Percentiles rank a stretch among this genome's conserved stretches.
phyloP scores from a whole-genome alignment of 2,329 filamentous ascomycete genomes.

The Stagonosporopsis chrysanthemi region DNA sequence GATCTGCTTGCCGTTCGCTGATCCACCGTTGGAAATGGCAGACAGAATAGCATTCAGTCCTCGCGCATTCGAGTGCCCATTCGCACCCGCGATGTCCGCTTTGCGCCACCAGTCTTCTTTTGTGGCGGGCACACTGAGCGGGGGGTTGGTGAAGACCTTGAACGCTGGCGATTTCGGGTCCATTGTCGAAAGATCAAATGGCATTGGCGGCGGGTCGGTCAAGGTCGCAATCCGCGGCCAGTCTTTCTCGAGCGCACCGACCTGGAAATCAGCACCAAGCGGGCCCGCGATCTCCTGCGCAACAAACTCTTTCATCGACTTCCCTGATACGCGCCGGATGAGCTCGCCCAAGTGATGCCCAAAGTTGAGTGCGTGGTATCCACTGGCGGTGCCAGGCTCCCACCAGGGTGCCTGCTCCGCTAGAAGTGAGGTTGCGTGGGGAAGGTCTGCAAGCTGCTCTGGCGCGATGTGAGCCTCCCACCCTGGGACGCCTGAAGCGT shows the following conservation, averaged over 20 bases:
- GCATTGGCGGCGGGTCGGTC: slow-evolving; percentile 15
- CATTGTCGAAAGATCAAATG: not conserved
- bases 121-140: not conserved
- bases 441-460: slow-evolving; percentile 16
- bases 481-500: slow-evolving; percentile 21
- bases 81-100: not conserved
- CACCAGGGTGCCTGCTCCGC: slow-evolving; percentile 24
- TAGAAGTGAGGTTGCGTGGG: slow-evolving; percentile 16
- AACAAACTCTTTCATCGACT: slow-evolving; percentile 19
- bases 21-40: slow-evolving; percentile 12
- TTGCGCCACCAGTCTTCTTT: not conserved
- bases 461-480: slow-evolving; percentile 10
- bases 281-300: slow-evolving; percentile 73
- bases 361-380: slow-evolving; percentile 22
- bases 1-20: slow-evolving; percentile 2
- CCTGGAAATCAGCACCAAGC: slow-evolving; percentile 45
- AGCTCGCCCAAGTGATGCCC: slow-evolving; percentile 23
- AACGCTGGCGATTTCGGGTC: not conserved
- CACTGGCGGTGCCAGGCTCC: slow-evolving; percentile 25
- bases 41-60: slow-evolving; percentile 17
- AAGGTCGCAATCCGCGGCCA: slow-evolving; percentile 15
- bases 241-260: slow-evolving; percentile 21
- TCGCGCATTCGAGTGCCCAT: slow-evolving; percentile 23
- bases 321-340: slow-evolving; percentile 15
- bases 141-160: slow-evolving; percentile 13